Conservation (phyloP, 768 basidiomycete species). For the Cystofilobasidium bisporidii region DNA sequence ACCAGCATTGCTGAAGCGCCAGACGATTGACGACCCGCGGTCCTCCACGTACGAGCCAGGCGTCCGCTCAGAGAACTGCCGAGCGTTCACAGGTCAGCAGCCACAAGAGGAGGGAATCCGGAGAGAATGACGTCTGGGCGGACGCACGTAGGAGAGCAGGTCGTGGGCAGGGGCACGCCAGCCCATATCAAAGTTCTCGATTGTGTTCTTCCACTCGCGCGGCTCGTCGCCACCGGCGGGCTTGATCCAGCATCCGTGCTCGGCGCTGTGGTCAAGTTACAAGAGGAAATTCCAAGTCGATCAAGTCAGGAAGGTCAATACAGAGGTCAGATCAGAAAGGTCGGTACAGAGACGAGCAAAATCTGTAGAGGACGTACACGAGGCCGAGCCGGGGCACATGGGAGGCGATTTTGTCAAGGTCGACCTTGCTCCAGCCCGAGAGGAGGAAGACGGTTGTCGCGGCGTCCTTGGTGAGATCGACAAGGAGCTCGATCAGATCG, state of each 20-base stretch:
- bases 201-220: slow-evolving; percentile 67
- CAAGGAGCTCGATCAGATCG: slow-evolving; percentile 47
- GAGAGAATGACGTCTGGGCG: slow-evolving; percentile 1
- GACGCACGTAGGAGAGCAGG: slow-evolving; percentile 69
- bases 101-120: not conserved
- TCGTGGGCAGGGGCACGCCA: slow-evolving; percentile 76
- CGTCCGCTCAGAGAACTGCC: slow-evolving; percentile 76
- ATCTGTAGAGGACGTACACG: slow-evolving; percentile 57
- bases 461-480: slow-evolving; percentile 52
- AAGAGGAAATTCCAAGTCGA: slow-evolving; percentile 1
- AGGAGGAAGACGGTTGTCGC: slow-evolving; percentile 73
- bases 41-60: slow-evolving; percentile 77
- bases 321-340: too few relatives aligned
- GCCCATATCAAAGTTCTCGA: slow-evolving; percentile 62
- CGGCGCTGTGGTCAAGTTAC: slow-evolving; percentile 51
- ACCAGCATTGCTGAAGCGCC: slow-evolving; percentile 63
- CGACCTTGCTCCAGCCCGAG: slow-evolving; percentile 59
- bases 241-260: slow-evolving; percentile 80
- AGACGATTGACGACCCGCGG: slow-evolving; percentile 68
- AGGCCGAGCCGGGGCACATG: slow-evolving; percentile 61
- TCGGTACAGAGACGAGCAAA: too few relatives aligned
- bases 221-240: slow-evolving; percentile 41
- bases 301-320: too few relatives aligned
- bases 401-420: slow-evolving; percentile 55
- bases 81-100: too few relatives aligned